Evolutionary conservation across 2,329 filamentous ascomycete genomes (phyloP), one percentile per base, ranked within the genome.

Genomic region (Alternaria tenuissima): DNA sequence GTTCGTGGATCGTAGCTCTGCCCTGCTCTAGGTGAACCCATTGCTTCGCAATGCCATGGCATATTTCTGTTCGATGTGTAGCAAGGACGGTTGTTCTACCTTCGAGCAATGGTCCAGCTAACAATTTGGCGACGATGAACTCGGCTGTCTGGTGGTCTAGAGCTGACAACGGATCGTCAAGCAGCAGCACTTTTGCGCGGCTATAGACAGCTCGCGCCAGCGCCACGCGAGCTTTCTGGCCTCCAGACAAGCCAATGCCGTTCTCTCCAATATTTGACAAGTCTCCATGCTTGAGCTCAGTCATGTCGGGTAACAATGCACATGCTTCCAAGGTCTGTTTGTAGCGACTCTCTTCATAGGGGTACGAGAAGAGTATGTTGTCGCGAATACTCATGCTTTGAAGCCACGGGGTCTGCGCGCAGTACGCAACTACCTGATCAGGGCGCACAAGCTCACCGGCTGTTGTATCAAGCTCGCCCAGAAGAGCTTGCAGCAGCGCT

Each of bases 11-110:
- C 1, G 57, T 72, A 14, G 87, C 88, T 51, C 76, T 79, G 1
- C 91, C 90, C 36, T 89, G 82, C 1, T 83, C 76, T 9, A 97
- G 84, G 57, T 93, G 87, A 9, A 97, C 79, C 16, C 93, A 85
- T 70, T 95, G 91, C 49, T 89, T 82, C 2, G 93, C 91, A 43
- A 93, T 82, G n/a, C 86, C 83, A 20, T 87, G 85, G 60, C 93
- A 91, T 9, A 97, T 81, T 62, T 94, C 89, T 0, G 84, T 86
- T 1, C 88, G 85, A 78, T 91, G 88, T 1, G 88, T 91, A 18
- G 88, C 87, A 16, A 91, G 78, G 26, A 90, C 80, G 0, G 85
- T 78, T 0, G 82, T 87, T 20, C 88, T 81, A 9, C 78, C 82
- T 60, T 85, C 74, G 56, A 88, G 75, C 32, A 90, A 72, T 1